Conservation (phyloP, 768 basidiomycete species). For the Leucocoprinus sp. region DNA sequence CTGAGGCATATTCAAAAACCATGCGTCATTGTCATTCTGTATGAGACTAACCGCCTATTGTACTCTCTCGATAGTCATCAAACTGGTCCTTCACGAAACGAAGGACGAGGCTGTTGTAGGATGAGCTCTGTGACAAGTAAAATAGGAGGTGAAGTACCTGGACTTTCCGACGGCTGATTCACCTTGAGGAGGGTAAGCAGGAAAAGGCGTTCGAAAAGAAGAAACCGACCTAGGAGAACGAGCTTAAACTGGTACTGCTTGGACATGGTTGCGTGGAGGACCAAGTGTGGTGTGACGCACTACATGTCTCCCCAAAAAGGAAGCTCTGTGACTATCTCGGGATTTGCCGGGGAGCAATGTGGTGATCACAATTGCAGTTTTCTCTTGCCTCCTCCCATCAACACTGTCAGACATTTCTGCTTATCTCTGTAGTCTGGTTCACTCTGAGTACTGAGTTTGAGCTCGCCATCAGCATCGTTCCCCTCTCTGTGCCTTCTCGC, state of each 20-base stretch:
- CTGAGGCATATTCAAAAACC: slow-evolving; percentile 31
- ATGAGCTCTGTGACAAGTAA: slow-evolving; percentile 18
- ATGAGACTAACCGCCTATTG: slow-evolving; percentile 67
- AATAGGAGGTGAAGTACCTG: slow-evolving; percentile 41
- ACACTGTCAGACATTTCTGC: slow-evolving; percentile 15
- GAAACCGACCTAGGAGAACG: slow-evolving; percentile 75
- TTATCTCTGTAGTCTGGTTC: slow-evolving; percentile 11
- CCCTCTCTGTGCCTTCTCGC: slow-evolving; percentile 12
- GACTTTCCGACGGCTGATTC: slow-evolving; percentile 98
- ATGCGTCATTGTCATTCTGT: neutral
- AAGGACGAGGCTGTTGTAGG: slow-evolving; percentile 67
- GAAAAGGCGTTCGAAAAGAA: neutral
- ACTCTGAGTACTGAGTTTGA: slow-evolving; percentile 22
- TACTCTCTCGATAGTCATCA: slow-evolving; percentile 92
- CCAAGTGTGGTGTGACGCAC: slow-evolving; percentile 18
- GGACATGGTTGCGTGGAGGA: slow-evolving; percentile 55
- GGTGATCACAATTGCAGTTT: slow-evolving; percentile 8
- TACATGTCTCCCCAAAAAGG: neutral
- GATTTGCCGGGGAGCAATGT: neutral
- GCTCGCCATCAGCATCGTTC: slow-evolving; percentile 1
- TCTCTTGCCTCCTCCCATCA: slow-evolving; percentile 12
- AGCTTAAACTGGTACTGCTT: slow-evolving; percentile 95
- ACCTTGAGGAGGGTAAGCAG: slow-evolving; percentile 39
- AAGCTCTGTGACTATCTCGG: neutral
- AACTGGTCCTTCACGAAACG: slow-evolving; percentile 97